These are phyloP conservation scores for Vanderwaltozyma yarrowii DNA, from an alignment of 805 yeast species.

Conservation along the genomic window DNA sequence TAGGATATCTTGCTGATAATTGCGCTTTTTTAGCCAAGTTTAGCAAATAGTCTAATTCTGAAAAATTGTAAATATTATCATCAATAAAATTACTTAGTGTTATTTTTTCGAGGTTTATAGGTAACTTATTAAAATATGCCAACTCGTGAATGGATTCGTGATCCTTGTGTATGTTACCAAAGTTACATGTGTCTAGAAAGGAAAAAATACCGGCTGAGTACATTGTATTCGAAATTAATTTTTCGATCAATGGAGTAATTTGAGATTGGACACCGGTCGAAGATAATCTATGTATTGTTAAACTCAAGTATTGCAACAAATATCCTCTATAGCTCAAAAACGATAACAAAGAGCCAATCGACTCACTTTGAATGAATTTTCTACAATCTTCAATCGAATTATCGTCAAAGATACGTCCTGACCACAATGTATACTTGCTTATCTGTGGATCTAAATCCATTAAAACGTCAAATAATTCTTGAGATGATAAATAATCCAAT, in stretches of 20 bases:
- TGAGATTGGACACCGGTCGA: slow-evolving; percentile 42
- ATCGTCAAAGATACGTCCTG: slow-evolving; percentile 32
- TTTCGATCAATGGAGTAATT: slow-evolving; percentile 35
- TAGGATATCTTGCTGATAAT: not conserved
- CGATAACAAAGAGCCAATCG: slow-evolving; percentile 45
- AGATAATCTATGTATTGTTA: slow-evolving; percentile 55
- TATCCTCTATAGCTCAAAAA: slow-evolving; percentile 53
- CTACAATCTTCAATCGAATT: slow-evolving; percentile 30
- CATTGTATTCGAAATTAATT: slow-evolving; percentile 41
- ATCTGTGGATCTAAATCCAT: slow-evolving; percentile 46
- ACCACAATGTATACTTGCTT: slow-evolving; percentile 47
- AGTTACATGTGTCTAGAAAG: slow-evolving; percentile 62
- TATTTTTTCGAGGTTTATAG: slow-evolving; percentile 36
- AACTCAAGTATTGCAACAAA: slow-evolving; percentile 53
- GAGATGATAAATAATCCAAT: slow-evolving; percentile 42
- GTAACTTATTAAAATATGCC: slow-evolving; percentile 28
- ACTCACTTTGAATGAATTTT: slow-evolving; percentile 20
- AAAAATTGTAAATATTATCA: slow-evolving; percentile 34
- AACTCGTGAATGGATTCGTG: slow-evolving; percentile 5
- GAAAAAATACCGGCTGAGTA: slow-evolving; percentile 61
- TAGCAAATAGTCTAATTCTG: slow-evolving; percentile 31
- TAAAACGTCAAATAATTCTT: slow-evolving; percentile 41
- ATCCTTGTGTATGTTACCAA: slow-evolving; percentile 34
- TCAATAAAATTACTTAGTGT: slow-evolving; percentile 19
- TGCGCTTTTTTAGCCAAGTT: slow-evolving; percentile 17